These are phyloP conservation scores for Trichomonascaceae sp. DNA, from an alignment of 1,139 yeast species.

Conservation along the genomic window DNA sequence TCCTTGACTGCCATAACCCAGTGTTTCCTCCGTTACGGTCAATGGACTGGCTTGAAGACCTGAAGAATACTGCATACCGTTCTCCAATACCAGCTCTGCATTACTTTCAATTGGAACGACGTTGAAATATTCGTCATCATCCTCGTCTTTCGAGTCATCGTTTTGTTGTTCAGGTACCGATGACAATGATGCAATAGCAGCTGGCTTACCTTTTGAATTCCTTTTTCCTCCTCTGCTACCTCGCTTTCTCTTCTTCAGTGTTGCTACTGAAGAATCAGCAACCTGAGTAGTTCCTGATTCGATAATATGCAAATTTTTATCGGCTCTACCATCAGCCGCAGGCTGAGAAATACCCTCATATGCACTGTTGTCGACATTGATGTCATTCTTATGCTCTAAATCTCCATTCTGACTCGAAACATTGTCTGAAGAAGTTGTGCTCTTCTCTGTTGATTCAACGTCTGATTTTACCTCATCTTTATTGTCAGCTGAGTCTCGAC, in stretches of 20 bases:
- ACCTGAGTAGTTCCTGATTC: conserved; percentile 12
- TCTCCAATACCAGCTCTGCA: conserved; percentile 6
- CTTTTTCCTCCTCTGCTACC: conserved; percentile 80
- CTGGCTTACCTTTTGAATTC: conserved; percentile 29
- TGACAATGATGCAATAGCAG: conserved; percentile 1
- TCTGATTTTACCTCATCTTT: neutral
- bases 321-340: neutral
- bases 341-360: neutral
- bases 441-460: neutral
- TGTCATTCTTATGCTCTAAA: neutral
- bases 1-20: conserved; percentile 97
- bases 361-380: neutral
- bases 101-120: conserved; percentile 11
- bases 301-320: conserved; percentile 11
- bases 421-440: neutral
- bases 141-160: conserved; percentile 8
- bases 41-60: conserved; percentile 41
- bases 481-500: neutral
- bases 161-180: conserved; percentile 7
- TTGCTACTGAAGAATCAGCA: neutral
- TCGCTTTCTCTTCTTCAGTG: conserved; percentile 58
- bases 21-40: conserved; percentile 59
- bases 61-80: conserved; percentile 3
- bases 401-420: neutral
- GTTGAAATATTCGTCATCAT: conserved; percentile 5